Base-by-base conservation (phyloP, 192 early-diverging fungal species). In the Helicostylum pulchrum region DNA sequence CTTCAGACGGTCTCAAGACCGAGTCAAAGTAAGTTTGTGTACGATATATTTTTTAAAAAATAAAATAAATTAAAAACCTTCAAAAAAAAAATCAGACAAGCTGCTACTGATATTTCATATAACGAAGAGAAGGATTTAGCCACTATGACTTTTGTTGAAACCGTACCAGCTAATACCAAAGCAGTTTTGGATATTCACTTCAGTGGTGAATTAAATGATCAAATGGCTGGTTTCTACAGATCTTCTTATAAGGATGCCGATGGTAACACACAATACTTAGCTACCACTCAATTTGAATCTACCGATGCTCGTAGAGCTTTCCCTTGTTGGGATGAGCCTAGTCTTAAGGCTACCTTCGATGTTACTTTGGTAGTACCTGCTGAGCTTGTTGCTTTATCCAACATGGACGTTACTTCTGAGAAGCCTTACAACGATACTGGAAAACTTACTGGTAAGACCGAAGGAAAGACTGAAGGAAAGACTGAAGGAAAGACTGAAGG, bases 241-340 rank as follows among this genome's bases (percentile, higher is more conserved):
- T 88, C 86, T 59, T 80, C 82, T 30, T 97, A 92, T 78, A 83
- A 81, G 30, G 86, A 87, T 61, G 77, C 70, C 1, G 67, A 89
- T 54, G 90, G 81, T 58, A 66, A 77, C 11, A 71, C 65, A 19
- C 61, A 68, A 71, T 84, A 89, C 73, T 80, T 99, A 68, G 65
- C 65, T 6, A 90, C 90, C 7, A 98, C 97, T 7, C 96, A 99
- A 74, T 99, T 97, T 67, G 93, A 97, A 82, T 83, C 94, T 9
- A 94, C 92, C 19, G 89, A 95, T 71, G 90, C 90, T 30, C 88
- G 96, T 60, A 85, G 91, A 34, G 89, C 90, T 14, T 91, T 99
- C 76, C 97, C 97, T n/a, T 98, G 90, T 74, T 97, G 88, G 87
- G 96, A 99, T 77, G 97, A 98, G 81, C 97, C 97, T 36, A 83